Evolutionary conservation across 805 yeast species (phyloP).

Genomic region (Monosporozyma servazzii): DNA sequence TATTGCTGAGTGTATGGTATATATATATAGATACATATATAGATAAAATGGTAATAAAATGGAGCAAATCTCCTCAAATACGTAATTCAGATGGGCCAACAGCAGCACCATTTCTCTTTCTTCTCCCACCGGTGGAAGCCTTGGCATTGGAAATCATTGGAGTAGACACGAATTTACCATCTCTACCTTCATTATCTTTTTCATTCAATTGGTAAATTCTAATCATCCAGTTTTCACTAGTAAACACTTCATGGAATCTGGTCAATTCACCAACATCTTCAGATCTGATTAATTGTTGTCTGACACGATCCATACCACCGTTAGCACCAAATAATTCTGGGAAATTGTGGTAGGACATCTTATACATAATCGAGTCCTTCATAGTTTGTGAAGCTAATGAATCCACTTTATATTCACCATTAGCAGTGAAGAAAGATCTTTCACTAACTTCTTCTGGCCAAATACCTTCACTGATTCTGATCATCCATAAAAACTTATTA

Average conservation of each 20-base stretch:
- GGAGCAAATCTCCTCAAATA: neutral
- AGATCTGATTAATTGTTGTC: conserved; percentile 65
- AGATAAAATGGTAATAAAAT: neutral
- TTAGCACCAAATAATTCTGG: conserved; percentile 53
- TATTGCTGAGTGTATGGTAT: neutral
- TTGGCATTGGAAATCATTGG: neutral
- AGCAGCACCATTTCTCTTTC: neutral
- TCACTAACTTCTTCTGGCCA: conserved; percentile 99
- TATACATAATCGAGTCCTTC: conserved; percentile 88
- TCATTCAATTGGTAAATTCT: conserved; percentile 89
- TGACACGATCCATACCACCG: conserved; percentile 73
- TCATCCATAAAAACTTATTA: conserved; percentile 98
- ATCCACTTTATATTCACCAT: conserved; percentile 87
- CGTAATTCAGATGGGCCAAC: neutral
- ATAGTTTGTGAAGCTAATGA: conserved; percentile 71
- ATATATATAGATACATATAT: neutral
- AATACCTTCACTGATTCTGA: conserved; percentile 94
- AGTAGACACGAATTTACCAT: neutral
- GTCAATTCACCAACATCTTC: conserved; percentile 47
- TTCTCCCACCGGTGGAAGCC: neutral
- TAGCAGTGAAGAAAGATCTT: conserved; percentile 68
- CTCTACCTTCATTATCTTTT: conserved; percentile 75
- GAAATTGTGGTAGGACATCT: conserved; percentile 85
- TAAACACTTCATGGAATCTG: conserved; percentile 86
- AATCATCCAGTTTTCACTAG: conserved; percentile 94